Percentiles rank a stretch among this genome's conserved stretches.
Evolutionary conservation across 2,329 filamentous ascomycete species (phyloP).

Genomic region (Fusarium sp.): DNA sequence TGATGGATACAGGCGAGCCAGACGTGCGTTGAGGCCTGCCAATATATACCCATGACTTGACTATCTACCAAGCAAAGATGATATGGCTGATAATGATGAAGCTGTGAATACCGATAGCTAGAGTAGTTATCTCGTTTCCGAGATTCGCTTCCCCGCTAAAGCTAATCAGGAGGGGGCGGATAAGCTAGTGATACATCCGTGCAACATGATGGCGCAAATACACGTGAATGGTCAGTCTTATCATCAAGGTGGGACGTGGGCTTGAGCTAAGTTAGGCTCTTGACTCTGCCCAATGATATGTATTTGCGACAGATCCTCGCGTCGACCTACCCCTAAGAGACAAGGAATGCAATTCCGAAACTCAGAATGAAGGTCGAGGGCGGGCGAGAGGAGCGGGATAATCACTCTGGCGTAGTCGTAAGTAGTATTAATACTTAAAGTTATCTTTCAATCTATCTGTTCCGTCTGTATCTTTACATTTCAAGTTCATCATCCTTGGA

Average conservation of each 20-base stretch:
- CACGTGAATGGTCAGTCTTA: neutral
- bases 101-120: neutral
- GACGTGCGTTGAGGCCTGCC: neutral
- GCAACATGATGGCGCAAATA: neutral
- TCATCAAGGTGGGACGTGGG: neutral
- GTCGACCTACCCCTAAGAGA: neutral
- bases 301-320: neutral
- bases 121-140: neutral
- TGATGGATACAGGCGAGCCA: no score
- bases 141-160: neutral
- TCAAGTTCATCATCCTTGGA: neutral
- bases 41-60: neutral
- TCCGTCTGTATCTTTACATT: neutral
- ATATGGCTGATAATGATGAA: neutral
- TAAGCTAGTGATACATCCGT: neutral
- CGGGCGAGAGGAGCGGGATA: neutral
- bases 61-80: neutral
- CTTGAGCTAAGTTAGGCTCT: neutral
- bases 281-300: neutral
- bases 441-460: neutral
- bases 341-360: neutral
- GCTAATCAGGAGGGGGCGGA: neutral
- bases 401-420: rapidly evolving
- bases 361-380: neutral
- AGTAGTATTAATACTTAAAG: neutral